Evolutionary conservation across 257 asterid species (phyloP).

Genomic region (Voacanga thouarsii): DNA sequence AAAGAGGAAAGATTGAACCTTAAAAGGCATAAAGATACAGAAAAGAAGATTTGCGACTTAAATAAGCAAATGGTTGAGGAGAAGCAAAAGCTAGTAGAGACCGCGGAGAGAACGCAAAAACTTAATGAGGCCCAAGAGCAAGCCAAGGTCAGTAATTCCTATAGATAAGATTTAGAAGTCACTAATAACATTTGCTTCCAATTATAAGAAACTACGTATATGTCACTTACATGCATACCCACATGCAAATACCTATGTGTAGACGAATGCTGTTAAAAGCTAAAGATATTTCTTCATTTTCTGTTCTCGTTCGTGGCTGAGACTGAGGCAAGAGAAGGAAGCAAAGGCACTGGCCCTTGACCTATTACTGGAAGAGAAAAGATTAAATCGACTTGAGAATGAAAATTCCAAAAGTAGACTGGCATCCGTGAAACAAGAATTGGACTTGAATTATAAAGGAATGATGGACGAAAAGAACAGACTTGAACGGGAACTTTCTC

Average conservation of each 20-base stretch:
- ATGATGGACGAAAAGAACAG: neutral
- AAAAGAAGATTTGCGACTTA: neutral
- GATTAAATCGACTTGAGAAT: neutral
- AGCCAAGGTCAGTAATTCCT: too few relatives aligned
- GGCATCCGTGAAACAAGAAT: neutral
- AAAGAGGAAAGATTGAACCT: neutral
- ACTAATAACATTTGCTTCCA: too few relatives aligned
- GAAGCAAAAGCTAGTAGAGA: neutral
- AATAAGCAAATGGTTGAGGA: neutral
- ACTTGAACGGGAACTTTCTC: neutral
- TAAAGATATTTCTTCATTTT: neutral
- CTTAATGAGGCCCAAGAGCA: too few relatives aligned
- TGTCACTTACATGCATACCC: too few relatives aligned
- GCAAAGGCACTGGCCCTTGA: neutral
- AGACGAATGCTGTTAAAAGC: too few relatives aligned
- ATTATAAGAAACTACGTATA: too few relatives aligned
- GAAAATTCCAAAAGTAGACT: neutral
- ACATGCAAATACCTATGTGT: too few relatives aligned
- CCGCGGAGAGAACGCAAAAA: neutral
- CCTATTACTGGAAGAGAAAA: neutral
- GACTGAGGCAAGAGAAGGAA: neutral
- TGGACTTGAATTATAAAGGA: neutral
- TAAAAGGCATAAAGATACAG: neutral
- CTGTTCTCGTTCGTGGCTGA: neutral
- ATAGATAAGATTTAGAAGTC: too few relatives aligned